Conservation (phyloP, 176 grass and related monocot species). For the Guadua angustifolia region DNA sequence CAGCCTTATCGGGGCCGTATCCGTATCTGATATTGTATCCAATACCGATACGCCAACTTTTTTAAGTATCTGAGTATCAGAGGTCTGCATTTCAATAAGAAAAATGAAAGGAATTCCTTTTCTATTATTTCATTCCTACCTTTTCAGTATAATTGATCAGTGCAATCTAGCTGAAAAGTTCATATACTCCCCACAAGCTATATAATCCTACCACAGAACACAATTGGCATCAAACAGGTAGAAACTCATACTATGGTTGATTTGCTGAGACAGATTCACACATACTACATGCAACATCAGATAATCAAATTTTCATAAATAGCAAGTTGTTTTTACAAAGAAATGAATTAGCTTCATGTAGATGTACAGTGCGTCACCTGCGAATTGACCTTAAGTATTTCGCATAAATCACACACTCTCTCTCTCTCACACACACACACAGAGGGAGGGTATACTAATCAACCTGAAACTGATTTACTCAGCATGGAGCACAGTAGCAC, state of each 20-base stretch:
- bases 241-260: constrained; percentile 18
- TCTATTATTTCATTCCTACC: neutral
- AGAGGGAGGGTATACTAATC: neutral
- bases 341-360: neutral
- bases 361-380: neutral
- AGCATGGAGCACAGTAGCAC: neutral
- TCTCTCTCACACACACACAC: too few relatives aligned
- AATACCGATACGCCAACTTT: too few relatives aligned
- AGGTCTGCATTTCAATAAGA: constrained; percentile 28
- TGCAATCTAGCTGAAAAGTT: constrained; percentile 38
- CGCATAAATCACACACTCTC: neutral
- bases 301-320: constrained; percentile 23
- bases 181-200: neutral
- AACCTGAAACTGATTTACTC: neutral
- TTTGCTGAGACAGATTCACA: neutral
- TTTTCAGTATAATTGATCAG: constrained; percentile 19
- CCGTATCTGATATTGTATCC: too few relatives aligned
- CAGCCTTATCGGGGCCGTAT: too few relatives aligned
- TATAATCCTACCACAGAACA: constrained; percentile 5
- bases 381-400: constrained; percentile 9
- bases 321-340: constrained; percentile 22
- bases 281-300: neutral
- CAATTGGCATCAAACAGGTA: constrained; percentile 26
- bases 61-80: too few relatives aligned
- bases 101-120: constrained; percentile 10